Percentiles rank a stretch among this genome's conserved stretches.
phyloP scores from a whole-genome alignment of 202 grass and related monocot species.

The Setaria italica region DNA sequence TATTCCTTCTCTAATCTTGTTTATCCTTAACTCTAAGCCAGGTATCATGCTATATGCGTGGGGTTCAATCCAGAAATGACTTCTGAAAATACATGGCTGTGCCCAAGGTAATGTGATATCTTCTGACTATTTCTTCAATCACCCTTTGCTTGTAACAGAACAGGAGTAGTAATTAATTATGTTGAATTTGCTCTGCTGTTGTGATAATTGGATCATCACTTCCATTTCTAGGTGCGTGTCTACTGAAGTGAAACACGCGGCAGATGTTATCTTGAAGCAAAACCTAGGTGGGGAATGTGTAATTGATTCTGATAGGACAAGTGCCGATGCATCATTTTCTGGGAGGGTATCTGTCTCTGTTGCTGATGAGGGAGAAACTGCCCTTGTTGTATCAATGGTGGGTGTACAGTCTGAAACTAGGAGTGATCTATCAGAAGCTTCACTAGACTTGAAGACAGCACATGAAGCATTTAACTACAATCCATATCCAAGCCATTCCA shows the following conservation, averaged over 20 bases:
- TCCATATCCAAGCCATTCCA: conserved; percentile 40
- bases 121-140: conserved; percentile 22
- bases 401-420: conserved; percentile 51
- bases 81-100: conserved; percentile 77
- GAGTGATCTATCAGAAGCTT: conserved; percentile 42
- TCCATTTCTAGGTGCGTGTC: conserved; percentile 63
- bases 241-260: conserved; percentile 48
- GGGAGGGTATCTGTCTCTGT: conserved; percentile 94
- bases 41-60: conserved; percentile 98
- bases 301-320: conserved; percentile 55
- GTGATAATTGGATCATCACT: conserved; percentile 26
- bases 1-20: conserved; percentile 49
- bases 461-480: conserved; percentile 50
- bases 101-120: conserved; percentile 80
- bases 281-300: conserved; percentile 45
- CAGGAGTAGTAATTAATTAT: neutral
- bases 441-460: conserved; percentile 28
- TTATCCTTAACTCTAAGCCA: conserved; percentile 55
- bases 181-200: conserved; percentile 6
- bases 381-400: conserved; percentile 94
- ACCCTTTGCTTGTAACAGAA: neutral
- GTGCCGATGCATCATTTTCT: conserved; percentile 68
- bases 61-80: conserved; percentile 72
- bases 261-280: conserved; percentile 57
- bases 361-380: conserved; percentile 98